Conservation (phyloP, 495 filamentous ascomycete species). For the Corynascus novoguineensis region DNA sequence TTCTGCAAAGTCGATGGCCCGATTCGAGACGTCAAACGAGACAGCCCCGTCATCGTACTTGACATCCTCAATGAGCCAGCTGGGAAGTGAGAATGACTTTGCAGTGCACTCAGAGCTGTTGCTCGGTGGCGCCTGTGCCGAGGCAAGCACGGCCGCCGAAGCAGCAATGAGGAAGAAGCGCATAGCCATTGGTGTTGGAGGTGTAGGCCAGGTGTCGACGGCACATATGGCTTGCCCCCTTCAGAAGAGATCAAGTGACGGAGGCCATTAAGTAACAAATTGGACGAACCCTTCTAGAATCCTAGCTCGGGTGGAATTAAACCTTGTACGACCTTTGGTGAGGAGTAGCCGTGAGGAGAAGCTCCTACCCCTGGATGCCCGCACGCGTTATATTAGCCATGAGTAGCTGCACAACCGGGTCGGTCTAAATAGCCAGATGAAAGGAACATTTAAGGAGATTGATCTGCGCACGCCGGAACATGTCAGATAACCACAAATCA, state of each 20-base stretch:
- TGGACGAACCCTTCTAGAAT: conserved; percentile 4
- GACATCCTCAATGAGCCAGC: conserved; percentile 21
- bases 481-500: neutral
- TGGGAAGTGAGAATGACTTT: conserved; percentile 23
- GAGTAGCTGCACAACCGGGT: neutral
- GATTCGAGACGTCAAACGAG: conserved; percentile 26
- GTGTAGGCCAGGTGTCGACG: neutral
- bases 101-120: conserved; percentile 17
- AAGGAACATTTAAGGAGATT: neutral
- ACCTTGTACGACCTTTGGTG: neutral
- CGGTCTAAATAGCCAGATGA: neutral
- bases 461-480: neutral
- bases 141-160: conserved; percentile 9
- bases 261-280: neutral
- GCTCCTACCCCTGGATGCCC: neutral
- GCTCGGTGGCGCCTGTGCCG: conserved; percentile 1
- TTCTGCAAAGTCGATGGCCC: conserved; percentile 27
- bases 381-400: neutral
- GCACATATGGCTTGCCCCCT: neutral
- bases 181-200: neutral
- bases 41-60: conserved; percentile 2
- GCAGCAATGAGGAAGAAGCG: neutral
- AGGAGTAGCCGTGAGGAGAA: conserved; percentile 12
- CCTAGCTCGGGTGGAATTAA: neutral
- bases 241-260: neutral